A percentile compares a stretch with the other conserved stretches of the same genome.
Conservation (phyloP, 805 yeast species). For the Candida hispaniensis region DNA sequence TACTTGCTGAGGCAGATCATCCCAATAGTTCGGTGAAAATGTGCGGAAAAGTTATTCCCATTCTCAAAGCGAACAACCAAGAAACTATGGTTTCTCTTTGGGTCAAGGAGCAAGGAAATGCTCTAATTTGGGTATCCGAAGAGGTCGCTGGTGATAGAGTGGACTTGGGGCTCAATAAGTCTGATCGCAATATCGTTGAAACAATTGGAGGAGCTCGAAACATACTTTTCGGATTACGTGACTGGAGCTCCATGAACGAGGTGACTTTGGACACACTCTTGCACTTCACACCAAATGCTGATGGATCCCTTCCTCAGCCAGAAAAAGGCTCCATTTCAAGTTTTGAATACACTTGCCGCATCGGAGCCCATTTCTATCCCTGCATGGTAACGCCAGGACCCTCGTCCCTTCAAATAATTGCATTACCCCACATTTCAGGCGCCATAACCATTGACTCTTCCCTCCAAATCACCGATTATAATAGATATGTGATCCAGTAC, state of each 20-base stretch:
- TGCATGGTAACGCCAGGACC: conserved; percentile 1
- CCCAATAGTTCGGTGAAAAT: conserved; percentile 24
- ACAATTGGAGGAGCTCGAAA: conserved; percentile 19
- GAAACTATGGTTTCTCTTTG: conserved; percentile 81
- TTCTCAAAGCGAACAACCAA: conserved; percentile 52
- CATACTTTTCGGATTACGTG: conserved; percentile 54
- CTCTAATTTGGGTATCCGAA: conserved; percentile 76
- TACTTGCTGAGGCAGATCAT: neutral
- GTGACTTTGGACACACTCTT: neutral
- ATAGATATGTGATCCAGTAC: conserved; percentile 66
- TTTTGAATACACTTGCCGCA: conserved; percentile 1
- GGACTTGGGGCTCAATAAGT: conserved; percentile 39
- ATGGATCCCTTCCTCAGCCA: no score
- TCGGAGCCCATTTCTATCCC: conserved; percentile 6
- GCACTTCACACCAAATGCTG: neutral
- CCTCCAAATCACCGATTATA: conserved; percentile 54
- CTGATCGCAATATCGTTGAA: conserved; percentile 18
- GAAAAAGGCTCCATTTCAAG: neutral
- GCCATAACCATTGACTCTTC: conserved; percentile 55
- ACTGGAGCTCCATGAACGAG: conserved; percentile 22
- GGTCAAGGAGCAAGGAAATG: conserved; percentile 62
- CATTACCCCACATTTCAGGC: conserved; percentile 82
- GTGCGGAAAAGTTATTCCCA: conserved; percentile 72
- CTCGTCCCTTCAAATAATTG: conserved; percentile 46
- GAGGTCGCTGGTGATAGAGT: conserved; percentile 45